Base-by-base conservation (phyloP, 164 flowering plant genomes). In the Macadamia tetraphylla region DNA sequence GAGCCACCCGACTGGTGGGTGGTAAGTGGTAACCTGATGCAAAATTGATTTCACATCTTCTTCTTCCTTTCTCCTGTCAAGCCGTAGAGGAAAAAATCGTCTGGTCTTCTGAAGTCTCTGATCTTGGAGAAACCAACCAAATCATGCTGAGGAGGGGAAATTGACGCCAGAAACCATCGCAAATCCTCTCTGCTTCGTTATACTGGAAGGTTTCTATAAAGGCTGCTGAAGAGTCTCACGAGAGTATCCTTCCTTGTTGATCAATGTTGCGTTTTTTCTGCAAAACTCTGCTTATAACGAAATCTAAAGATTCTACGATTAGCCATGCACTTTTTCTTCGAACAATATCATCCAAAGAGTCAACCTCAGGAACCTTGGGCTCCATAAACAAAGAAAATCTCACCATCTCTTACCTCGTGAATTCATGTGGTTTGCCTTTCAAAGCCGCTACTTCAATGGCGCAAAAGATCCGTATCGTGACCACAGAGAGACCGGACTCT, bases 401-500 rank as follows among this genome's bases (percentile, higher is more conserved):
- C 18, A 31, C 68, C 3, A 61, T 74, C 10, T 70, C 75, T n/a
- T 78, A 75, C 67, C 74, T 75, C 60, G n/a, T 52, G 5, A 30
- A 64, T 4, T 66, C 73, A 57, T 75, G 73, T 64, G 78, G 81
- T 58, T 57, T 78, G 6, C 61, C 81, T 3, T 58, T 13, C 11
- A 76, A 75, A 58, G 49, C 70, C 23, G 81, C 81, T 17, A 31
- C 40, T 2, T 57, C 59, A 1, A 67, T 30, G 0, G 67, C 78
- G 6, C 59, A 60, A 15, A 18, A 29, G 5, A 49, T 78, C n/a
- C 15, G 65, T 0, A 58, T 75, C 17, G 14, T 46, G 13, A 14
- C 48, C 56, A 62, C 70, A 3, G 75, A 71, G 10, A 65, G 29
- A 44, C 62, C 76, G 2, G 70, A 53, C 18, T 53, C 18, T 4